Evolutionary conservation across 352 stramenopile genomes (phyloP), one percentile per base, ranked within the genome.

Genomic region (Pythium aristosporum): DNA sequence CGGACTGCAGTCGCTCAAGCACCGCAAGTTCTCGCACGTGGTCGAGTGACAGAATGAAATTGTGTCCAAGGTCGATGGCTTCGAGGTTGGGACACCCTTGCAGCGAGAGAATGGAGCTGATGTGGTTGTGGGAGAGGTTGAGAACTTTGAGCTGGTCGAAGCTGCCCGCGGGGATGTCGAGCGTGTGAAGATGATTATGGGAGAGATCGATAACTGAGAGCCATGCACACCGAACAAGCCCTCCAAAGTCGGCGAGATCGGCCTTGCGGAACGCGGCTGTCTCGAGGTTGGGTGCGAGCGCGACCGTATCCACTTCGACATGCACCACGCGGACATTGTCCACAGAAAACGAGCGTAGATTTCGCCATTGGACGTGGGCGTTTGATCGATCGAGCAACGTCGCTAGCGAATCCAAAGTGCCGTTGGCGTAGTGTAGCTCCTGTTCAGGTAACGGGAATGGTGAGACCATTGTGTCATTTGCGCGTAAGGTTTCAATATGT

Each of bases 61-160:
- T 67, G 60, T 50, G 25, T 7, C 34, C 23, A 3, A 67, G 34
- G 28, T 67, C 60, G 18, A 67, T 11, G 5, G 32, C 32, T 36
- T 67, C 60, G 9, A 67, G 34, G 8, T 44, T 46, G 2, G 2
- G 12, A 16, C 47, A 47, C 3, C 43, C 25, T 41, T 41, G 23
- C 5, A 61, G 34, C 1, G 20, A 21, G 9, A 23, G 9, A 15
- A 61, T 23, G 4, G 49, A 60, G 13, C 10, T 56, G 41, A 61
- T 53, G 3, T 23, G 23, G 20, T 67, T 67, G 51, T 67, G 51
- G 7, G 50, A 41, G n/a, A 67, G 51, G 12, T 61, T 67, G n/a
- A 67, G 21, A 13, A 55, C 25, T 32, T 53, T 51, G n/a, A 67
- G n/a, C 8, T 56, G 32, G 8, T 64, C 57, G 21, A 64, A 51